These are phyloP conservation scores for Irineochytrium annulatum DNA, from an alignment of 192 early-diverging fungal species.

Conservation along the genomic window DNA sequence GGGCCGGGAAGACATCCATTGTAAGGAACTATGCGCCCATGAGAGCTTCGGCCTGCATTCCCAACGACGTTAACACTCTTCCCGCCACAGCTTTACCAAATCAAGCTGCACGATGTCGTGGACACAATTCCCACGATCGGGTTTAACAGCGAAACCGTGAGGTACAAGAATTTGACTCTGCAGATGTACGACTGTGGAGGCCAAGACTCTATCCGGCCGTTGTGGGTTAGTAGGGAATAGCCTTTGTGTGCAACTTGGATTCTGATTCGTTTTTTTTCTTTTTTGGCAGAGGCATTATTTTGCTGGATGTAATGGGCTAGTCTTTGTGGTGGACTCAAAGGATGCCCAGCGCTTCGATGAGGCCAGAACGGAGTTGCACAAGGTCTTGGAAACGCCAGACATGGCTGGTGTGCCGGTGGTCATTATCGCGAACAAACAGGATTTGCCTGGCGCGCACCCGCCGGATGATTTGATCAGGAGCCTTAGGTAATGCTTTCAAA, in stretches of 20 bases:
- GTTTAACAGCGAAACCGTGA: constrained; percentile 94
- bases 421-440: constrained; percentile 97
- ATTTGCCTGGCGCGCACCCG: constrained; percentile 81
- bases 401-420: constrained; percentile 81
- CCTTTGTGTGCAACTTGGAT: too few relatives aligned
- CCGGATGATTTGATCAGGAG: neutral
- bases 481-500: neutral
- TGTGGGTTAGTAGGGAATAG: constrained; percentile 77
- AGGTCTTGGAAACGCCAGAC: constrained; percentile 92
- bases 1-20: constrained; percentile 93
- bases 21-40: too few relatives aligned
- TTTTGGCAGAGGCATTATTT: constrained; percentile 91
- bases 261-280: too few relatives aligned
- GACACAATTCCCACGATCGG: constrained; percentile 96
- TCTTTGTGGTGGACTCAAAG: constrained; percentile 94
- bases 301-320: constrained; percentile 89
- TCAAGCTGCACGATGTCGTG: constrained; percentile 84
- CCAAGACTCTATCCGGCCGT: constrained; percentile 94
- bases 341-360: constrained; percentile 89
- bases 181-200: constrained; percentile 97
- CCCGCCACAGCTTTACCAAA: constrained; percentile 30
- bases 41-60: too few relatives aligned
- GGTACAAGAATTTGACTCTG: constrained; percentile 95
- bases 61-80: too few relatives aligned
- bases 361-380: constrained; percentile 88